These are phyloP conservation scores for Acmispon strigosus DNA, from an alignment of 306 rosid genomes.

Conservation along the genomic window DNA sequence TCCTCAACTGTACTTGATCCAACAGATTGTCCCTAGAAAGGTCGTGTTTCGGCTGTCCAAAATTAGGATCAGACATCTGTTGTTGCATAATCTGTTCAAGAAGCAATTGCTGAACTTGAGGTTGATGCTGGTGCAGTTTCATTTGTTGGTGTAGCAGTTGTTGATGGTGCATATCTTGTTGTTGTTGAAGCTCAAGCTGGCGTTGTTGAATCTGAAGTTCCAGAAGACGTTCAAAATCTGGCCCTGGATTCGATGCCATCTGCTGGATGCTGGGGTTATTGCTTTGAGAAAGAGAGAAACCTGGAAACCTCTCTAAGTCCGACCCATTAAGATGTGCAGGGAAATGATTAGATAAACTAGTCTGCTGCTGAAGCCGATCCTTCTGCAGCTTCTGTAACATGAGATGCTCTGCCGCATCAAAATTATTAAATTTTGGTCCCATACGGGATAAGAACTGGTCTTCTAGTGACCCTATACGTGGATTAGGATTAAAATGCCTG, in stretches of 20 bases:
- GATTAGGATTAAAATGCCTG: slow-evolving; percentile 33
- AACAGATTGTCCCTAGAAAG: slow-evolving; percentile 38
- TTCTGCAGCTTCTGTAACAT: slow-evolving; percentile 40
- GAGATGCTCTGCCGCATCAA: slow-evolving; percentile 39
- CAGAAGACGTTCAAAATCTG: slow-evolving; percentile 46
- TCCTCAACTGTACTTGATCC: slow-evolving; percentile 48
- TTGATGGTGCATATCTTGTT: slow-evolving; percentile 52
- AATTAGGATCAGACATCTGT: slow-evolving; percentile 43
- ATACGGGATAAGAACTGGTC: slow-evolving; percentile 32
- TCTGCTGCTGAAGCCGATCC: slow-evolving; percentile 47
- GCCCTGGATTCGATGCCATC: slow-evolving; percentile 37
- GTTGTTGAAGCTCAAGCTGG: slow-evolving; percentile 53
- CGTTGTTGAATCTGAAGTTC: slow-evolving; percentile 40
- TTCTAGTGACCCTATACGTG: slow-evolving; percentile 37
- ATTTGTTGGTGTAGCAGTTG: slow-evolving; percentile 48
- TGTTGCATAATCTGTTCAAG: slow-evolving; percentile 57
- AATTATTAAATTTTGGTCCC: slow-evolving; percentile 31
- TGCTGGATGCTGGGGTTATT: slow-evolving; percentile 39
- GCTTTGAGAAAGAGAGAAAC: slow-evolving; percentile 33
- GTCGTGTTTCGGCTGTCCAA: slow-evolving; percentile 47
- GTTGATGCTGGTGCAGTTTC: slow-evolving; percentile 52
- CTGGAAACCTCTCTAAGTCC: slow-evolving; percentile 40
- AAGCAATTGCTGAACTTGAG: slow-evolving; percentile 50
- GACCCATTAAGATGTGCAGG: slow-evolving; percentile 34
- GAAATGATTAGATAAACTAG: slow-evolving; percentile 26